phyloP scores from a whole-genome alignment of 345 rosid species.

The Rhizophora mangle region DNA sequence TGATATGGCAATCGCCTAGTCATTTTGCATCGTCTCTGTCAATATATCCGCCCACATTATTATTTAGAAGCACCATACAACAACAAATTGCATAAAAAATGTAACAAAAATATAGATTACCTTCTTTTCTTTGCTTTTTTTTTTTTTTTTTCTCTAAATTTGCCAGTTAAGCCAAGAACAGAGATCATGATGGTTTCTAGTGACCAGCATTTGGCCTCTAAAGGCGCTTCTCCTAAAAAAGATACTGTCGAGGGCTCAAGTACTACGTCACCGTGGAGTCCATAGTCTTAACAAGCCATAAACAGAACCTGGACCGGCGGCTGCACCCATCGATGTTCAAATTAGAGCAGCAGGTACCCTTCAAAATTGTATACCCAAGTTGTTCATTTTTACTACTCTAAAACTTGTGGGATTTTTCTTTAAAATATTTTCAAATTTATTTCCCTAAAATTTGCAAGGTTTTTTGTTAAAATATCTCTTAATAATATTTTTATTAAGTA shows the following conservation, averaged over 20 bases:
- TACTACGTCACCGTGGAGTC: conserved; percentile 28
- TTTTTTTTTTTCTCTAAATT: background rate
- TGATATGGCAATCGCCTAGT: too few relatives aligned
- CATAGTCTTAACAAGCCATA: conserved; percentile 13
- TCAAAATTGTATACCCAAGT: background rate
- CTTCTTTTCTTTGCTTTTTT: too few relatives aligned
- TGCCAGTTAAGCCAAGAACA: background rate
- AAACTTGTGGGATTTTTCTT: too few relatives aligned
- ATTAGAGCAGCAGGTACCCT: conserved; percentile 35
- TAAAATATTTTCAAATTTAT: background rate
- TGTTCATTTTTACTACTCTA: background rate
- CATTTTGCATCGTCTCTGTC: background rate
- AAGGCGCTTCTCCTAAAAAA: background rate
- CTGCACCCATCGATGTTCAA: conserved; percentile 15
- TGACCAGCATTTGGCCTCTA: background rate
- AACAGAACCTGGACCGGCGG: background rate
- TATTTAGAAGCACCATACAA: background rate
- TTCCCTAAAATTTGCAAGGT: too few relatives aligned
- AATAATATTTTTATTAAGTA: too few relatives aligned
- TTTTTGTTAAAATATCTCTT: too few relatives aligned
- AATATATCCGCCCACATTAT: background rate
- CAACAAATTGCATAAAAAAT: background rate
- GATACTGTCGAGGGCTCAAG: conserved; percentile 18
- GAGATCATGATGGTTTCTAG: background rate
- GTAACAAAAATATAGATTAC: too few relatives aligned